Evolutionary conservation across 2,329 filamentous ascomycete species (phyloP).

Genomic region (Venturia nashicola): DNA sequence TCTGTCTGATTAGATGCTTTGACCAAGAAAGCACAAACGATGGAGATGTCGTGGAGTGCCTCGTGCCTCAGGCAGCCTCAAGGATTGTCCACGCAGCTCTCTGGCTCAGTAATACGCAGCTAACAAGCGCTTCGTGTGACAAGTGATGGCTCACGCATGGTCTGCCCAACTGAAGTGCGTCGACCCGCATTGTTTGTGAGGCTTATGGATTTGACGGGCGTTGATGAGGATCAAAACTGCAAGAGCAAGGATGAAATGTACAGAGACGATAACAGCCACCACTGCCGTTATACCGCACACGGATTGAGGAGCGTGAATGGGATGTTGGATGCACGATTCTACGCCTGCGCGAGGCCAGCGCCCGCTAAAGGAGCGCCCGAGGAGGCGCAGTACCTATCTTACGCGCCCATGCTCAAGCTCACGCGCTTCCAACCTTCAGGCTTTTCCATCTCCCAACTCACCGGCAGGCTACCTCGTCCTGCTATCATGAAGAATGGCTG

Average conservation of each 20-base stretch:
- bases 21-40: neutral
- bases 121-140: neutral
- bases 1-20: neutral
- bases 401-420: neutral
- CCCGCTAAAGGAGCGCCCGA: neutral
- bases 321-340: neutral
- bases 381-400: neutral
- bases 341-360: neutral
- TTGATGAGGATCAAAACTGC: neutral
- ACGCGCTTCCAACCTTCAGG: neutral
- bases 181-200: neutral
- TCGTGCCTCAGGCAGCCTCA: neutral
- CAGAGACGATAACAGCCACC: neutral
- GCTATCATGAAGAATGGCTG: neutral
- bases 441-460: neutral
- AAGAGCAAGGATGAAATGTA: neutral
- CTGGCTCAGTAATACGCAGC: neutral
- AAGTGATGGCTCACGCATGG: neutral
- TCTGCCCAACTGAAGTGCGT: neutral
- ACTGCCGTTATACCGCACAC: neutral
- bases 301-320: neutral
- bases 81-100: neutral
- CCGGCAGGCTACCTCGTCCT: neutral
- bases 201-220: neutral
- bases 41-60: neutral